phyloP scores from a whole-genome alignment of 1,139 yeast genomes.

The Pichia sp. region DNA sequence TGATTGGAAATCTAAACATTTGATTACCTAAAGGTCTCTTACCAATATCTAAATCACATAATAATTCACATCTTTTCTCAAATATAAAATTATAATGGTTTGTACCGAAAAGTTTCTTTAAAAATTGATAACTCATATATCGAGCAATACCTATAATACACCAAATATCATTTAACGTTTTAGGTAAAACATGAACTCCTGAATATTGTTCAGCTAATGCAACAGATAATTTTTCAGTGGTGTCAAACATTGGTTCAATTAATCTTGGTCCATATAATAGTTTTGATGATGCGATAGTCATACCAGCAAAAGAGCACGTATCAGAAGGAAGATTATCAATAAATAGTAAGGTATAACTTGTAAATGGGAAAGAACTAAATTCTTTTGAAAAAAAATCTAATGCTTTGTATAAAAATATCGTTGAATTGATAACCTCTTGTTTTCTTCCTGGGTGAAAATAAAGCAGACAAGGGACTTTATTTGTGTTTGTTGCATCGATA shows the following conservation, averaged over 20 bases:
- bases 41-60: conserved; percentile 73
- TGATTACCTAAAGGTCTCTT: conserved; percentile 75
- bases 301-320: conserved; percentile 68
- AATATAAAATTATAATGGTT: conserved; percentile 75
- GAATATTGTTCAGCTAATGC: conserved; percentile 89
- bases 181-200: conserved; percentile 86
- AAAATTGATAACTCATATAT: conserved; percentile 73
- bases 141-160: conserved; percentile 79
- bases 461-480: conserved; percentile 47
- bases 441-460: conserved; percentile 54
- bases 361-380: conserved; percentile 89
- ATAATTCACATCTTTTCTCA: conserved; percentile 55
- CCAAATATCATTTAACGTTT: conserved; percentile 82
- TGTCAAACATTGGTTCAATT: conserved; percentile 72
- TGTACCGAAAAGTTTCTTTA: conserved; percentile 67
- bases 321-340: conserved; percentile 52
- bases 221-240: conserved; percentile 62
- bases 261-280: conserved; percentile 70
- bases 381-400: conserved; percentile 80
- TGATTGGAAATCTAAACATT: conserved; percentile 60
- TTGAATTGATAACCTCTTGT: conserved; percentile 63
- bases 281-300: conserved; percentile 59
- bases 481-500: conserved; percentile 27
- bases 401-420: conserved; percentile 69
- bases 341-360: conserved; percentile 72